Base-by-base conservation (phyloP, 2,329 filamentous ascomycete genomes). In the Arthroderma uncinatum region DNA sequence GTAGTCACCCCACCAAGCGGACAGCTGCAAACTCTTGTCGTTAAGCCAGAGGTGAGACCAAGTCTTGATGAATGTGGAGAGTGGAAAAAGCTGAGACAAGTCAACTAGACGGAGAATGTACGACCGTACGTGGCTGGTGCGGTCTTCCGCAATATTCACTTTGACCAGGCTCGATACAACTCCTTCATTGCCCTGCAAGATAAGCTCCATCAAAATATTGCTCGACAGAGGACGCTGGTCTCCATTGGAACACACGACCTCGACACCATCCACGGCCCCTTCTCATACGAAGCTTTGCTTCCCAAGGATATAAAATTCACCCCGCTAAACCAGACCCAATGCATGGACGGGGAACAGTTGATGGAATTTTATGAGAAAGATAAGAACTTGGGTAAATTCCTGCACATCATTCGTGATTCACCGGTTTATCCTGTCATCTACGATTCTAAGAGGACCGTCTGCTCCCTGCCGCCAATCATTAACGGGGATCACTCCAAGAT, bases 401-500 rank as follows among this genome's bases (percentile, higher is more conserved):
- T 98, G 47, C 89, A 91, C 75, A 98, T 98, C 66, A 95, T 98
- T 70, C 83, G 86, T 61, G 92, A 97, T 73, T 88, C 88, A 53
- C 89, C 91, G 4, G 86, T 95, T 44, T 98, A 98, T 71, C 93
- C 93, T 21, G 90, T 95, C 67, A 95, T 98, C 68, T 92, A 90
- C 72, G 93, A 98, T 71, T 82, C 89, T 55, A 87, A 95, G 69
- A 81, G 84, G 44, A 83, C 82, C 47, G 90, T 98, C 36, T 92
- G 93, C 75, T 97, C 92, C 6, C 79, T 98, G 66, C 93, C 93
- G 1, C 93, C 93, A 16, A 97, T 98, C 66, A 98, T 98, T 79
- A 98, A 98, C 76, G 84, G 91, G 66, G 83, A 98, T 68, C 91
- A 93, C 75, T 96, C 91, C 67, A 98, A 98, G 76, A 98, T 98